Percentiles rank a stretch among this genome's conserved stretches.
Evolutionary conservation across 306 rosid genomes (phyloP).

Genomic region (Dryas octopetala): DNA sequence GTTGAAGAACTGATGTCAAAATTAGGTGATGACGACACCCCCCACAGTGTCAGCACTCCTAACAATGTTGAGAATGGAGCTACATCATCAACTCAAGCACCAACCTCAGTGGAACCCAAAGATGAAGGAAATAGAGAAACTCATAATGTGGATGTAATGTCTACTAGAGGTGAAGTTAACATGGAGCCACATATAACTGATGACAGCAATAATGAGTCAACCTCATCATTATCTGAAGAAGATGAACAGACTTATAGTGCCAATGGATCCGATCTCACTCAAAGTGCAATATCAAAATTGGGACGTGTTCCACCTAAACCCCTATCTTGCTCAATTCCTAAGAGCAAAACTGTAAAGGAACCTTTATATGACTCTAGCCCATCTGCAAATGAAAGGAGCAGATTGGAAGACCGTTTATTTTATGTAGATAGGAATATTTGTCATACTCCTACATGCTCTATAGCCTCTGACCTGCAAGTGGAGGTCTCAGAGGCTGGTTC

Average conservation of each 20-base stretch:
- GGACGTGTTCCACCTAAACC: constrained; percentile 25
- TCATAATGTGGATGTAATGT: constrained; percentile 20
- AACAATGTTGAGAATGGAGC: constrained; percentile 19
- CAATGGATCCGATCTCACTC: constrained; percentile 22
- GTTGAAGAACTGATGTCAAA: constrained; percentile 47
- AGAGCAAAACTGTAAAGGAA: constrained; percentile 24
- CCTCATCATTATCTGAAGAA: constrained; percentile 31
- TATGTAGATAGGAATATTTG: constrained; percentile 32
- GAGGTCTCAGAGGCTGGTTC: constrained; percentile 89
- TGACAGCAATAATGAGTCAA: constrained; percentile 34
- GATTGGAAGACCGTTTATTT: constrained; percentile 35
- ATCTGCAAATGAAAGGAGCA: constrained; percentile 33
- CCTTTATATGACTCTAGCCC: constrained; percentile 36
- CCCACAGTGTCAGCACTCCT: constrained; percentile 5
- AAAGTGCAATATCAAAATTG: constrained; percentile 19
- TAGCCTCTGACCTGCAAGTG: constrained; percentile 93
- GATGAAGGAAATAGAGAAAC: constrained; percentile 18
- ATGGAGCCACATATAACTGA: constrained; percentile 22
- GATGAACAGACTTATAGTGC: constrained; percentile 19
- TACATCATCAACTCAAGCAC: constrained; percentile 13
- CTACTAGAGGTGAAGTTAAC: constrained; percentile 33
- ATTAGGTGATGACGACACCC: constrained; percentile 4
- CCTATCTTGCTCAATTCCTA: constrained; percentile 23
- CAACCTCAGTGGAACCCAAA: constrained; percentile 18
- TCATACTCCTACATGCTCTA: constrained; percentile 66